Evolutionary conservation across 2,329 filamentous ascomycete genomes (phyloP).

Genomic region (Emmonsiellopsis sp.): DNA sequence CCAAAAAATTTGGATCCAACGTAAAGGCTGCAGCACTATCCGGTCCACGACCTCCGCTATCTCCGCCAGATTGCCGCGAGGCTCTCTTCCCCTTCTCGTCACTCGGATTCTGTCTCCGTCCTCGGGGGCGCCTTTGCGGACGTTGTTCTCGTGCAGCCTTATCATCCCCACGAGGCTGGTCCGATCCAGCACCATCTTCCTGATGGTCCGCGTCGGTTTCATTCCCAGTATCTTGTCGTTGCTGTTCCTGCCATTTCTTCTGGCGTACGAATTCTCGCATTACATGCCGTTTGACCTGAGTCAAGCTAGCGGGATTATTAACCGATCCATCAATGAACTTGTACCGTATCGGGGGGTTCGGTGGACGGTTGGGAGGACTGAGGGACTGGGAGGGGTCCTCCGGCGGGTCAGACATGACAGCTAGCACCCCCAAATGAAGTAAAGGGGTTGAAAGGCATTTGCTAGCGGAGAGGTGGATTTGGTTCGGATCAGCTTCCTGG

Average conservation of each 20-base stretch:
- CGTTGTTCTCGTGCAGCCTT: background rate
- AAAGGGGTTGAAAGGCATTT: background rate
- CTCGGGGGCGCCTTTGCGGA: background rate
- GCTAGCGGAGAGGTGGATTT: background rate
- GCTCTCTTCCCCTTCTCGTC: background rate
- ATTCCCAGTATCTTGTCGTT: background rate
- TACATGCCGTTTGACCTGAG: slow-evolving; percentile 34
- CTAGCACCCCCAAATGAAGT: background rate
- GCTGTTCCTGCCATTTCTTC: slow-evolving; percentile 15
- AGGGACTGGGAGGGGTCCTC: background rate
- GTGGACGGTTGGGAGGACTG: background rate
- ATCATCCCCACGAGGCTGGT: background rate
- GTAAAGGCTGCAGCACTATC: no score
- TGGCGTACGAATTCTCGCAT: slow-evolving; percentile 35
- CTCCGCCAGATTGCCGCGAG: no score
- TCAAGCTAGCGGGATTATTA: slow-evolving; percentile 26
- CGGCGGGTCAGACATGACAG: slow-evolving; percentile 11
- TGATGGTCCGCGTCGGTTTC: background rate
- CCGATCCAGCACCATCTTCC: background rate
- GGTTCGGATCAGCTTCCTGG: background rate
- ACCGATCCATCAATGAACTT: slow-evolving; percentile 33
- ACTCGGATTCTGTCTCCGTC: background rate
- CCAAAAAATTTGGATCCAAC: background rate
- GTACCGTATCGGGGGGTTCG: slow-evolving; percentile 18
- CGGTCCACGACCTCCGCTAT: background rate